Base-by-base conservation (phyloP, 2,329 filamentous ascomycete genomes). In the Tolypocladium sp. region DNA sequence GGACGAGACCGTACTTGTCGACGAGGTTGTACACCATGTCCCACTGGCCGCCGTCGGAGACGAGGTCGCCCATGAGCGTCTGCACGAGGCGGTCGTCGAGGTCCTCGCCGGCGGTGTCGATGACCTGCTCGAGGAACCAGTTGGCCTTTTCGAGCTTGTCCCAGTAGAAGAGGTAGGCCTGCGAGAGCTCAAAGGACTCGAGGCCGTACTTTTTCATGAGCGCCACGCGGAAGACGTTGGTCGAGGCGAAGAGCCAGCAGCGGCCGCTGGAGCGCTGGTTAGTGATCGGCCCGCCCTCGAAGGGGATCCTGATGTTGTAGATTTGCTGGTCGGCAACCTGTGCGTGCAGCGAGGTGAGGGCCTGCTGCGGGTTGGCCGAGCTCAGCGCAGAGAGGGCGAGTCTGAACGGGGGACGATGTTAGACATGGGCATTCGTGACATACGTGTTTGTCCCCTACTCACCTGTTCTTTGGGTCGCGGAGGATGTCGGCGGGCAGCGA, bases 81-180 rank as follows among this genome's bases (percentile, higher is more conserved):
- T 92, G 87, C 3, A 96, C 80, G 4, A 95, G 74, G 12, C 92
- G 78, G 27, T 86, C 82, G 64, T 92, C 89, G 1, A 95, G 79
- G 40, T 87, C 84, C 66, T 91, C 81, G 57, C 78, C 77, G 0
- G 84, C 81, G 0, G 91, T 95, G 63, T 90, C 85, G 58, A 96
- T 82, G 61, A 93, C 84, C 67, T 90, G 88, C 74, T 95, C 91
- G 22, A 96, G 81, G 76, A 95, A 96, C 78, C 84, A 96, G 73
- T 96, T 96, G 10, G 88, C 82, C 74, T 96, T 96, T 73, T 96
- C 92, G 25, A 96, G 83, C 76, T 96, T 96, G 73, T 96, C 92
- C 88, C 89, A 95, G 80, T 91, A 96, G 76, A 93, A 96, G 4
- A 96, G 81, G 68, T 95, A 95, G 1, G 87, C 81, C 74, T 96